Evolutionary conservation across 129 eudicot species (phyloP).

Genomic region (Lactuca sativa): DNA sequence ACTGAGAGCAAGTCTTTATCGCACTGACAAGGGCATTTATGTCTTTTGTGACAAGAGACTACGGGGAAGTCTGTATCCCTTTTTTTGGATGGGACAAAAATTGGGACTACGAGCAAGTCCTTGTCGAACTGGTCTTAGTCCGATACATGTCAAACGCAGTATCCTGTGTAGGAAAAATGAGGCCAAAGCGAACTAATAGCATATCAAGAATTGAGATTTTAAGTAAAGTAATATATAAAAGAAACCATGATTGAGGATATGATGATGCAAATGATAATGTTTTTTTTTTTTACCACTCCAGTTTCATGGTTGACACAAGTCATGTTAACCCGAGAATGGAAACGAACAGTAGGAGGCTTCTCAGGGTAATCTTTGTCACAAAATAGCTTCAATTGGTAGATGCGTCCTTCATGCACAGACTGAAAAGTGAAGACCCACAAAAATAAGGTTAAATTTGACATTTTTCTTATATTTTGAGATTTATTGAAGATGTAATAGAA

Average conservation of each 20-base stretch:
- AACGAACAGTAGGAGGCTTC: conserved; percentile 88
- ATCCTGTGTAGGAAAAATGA: neutral
- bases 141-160: neutral
- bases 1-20: no score
- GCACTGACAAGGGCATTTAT: no score
- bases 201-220: conserved; percentile 4
- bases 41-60: no score
- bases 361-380: conserved; percentile 96
- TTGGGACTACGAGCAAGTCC: no score
- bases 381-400: conserved; percentile 86
- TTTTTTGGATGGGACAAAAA: no score
- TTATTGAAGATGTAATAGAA: no score
- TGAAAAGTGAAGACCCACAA: conserved; percentile 35
- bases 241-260: neutral
- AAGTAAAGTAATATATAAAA: neutral
- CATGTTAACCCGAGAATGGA: conserved; percentile 83
- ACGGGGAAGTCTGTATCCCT: no score
- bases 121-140: neutral
- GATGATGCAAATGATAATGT: conserved; percentile 3
- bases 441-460: neutral
- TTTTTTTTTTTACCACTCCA: conserved; percentile 56
- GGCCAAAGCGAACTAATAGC: neutral
- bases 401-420: conserved; percentile 91
- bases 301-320: conserved; percentile 84
- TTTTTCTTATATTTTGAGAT: neutral